Evolutionary conservation across 805 yeast species (phyloP), one percentile per base, ranked within the genome.

Genomic region (Naumovozyma dairenensis): DNA sequence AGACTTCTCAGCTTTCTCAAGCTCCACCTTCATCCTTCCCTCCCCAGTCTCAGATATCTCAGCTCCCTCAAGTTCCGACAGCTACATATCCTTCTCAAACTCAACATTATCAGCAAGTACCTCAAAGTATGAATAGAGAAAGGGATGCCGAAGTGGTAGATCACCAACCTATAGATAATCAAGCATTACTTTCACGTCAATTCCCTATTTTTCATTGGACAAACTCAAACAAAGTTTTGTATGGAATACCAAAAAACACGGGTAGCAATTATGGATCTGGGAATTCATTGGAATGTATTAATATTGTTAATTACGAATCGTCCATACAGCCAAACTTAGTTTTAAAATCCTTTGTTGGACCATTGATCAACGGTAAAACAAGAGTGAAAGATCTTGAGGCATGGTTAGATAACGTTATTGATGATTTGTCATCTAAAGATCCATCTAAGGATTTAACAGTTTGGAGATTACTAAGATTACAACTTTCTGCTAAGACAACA

Each of bases 171-270:
- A 57, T 60, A 20, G 69, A 75, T 39, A 80, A 82, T 6, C 71
- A 69, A 33, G 70, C 74, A 16, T 54, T 79, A 33, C 55, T 66
- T 16, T 57, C 61, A 30, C 65, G 80, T 35, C 94, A 82, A 50
- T 80, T 80, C 57, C 94, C 95, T 0, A 51, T 85, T 21, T 80
- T 83, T 51, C 65, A 69, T 37, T 85, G 92, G 80, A 63, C 73
- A 18, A 60, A 59, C 15, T 63, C 73, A 3, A 55, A 59, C 5
- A 67, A 62, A 29, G 47, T 71, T 14, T 66, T 69, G 3, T 62
- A 63, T 24, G 62, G 68, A 36, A 49, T 72, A 28, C 74, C 77
- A 5, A 43, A 60, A 2, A 55, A 21, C 4, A 13, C 34, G 16
- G 31, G 21, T 2, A 39, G 41, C 4, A 37, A 21, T 13, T 21